Conservation (phyloP, 192 early-diverging fungal genomes). For the Chytriomyces confervae region DNA sequence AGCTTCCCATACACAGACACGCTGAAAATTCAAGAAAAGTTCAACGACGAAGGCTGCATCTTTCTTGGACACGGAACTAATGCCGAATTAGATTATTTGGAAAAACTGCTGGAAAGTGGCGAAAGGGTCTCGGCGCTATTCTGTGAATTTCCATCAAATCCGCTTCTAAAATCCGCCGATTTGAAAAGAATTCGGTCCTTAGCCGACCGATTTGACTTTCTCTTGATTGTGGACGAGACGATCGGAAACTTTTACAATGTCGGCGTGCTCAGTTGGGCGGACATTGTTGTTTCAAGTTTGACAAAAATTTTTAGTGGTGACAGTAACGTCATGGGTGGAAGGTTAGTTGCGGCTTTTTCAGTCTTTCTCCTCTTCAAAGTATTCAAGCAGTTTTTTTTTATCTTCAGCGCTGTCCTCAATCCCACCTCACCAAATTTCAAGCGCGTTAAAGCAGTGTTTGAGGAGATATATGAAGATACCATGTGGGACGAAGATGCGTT, state of each 20-base stretch:
- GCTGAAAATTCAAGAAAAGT: constrained; percentile 95
- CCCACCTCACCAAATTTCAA: constrained; percentile 66
- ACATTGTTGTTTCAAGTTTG: constrained; percentile 87
- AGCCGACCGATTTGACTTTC: constrained; percentile 76
- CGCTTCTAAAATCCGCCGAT: constrained; percentile 84
- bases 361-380: constrained; percentile 14
- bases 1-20: constrained; percentile 96
- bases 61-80: constrained; percentile 86
- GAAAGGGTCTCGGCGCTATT: constrained; percentile 82
- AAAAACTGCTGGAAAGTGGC: constrained; percentile 58
- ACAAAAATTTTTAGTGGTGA: constrained; percentile 97
- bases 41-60: constrained; percentile 80
- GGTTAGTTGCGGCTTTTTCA: constrained; percentile 57
- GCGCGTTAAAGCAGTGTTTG: constrained; percentile 45
- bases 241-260: constrained; percentile 95
- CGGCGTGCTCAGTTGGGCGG: constrained; percentile 74
- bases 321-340: constrained; percentile 97
- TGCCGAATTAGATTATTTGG: constrained; percentile 75
- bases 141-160: constrained; percentile 95
- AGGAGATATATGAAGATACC: constrained; percentile 75
- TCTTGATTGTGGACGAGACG: constrained; percentile 93
- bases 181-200: constrained; percentile 73
- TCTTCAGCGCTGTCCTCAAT: constrained; percentile 73
- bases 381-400: background rate
- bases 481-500: constrained; percentile 94